Conservation (phyloP, 306 rosid genomes). For the Calophaca sinica region DNA sequence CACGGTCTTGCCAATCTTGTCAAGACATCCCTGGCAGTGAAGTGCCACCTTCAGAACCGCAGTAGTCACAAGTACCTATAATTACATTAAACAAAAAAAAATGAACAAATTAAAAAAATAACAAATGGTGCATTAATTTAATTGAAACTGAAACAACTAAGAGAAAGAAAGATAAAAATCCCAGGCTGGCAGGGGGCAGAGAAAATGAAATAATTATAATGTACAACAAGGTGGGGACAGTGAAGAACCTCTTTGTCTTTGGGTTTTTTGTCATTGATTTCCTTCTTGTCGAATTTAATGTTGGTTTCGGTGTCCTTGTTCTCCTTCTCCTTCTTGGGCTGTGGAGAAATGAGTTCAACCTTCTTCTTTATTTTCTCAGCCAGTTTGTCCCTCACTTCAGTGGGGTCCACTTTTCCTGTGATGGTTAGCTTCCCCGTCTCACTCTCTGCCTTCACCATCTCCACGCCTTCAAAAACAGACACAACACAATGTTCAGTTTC, state of each 20-base stretch:
- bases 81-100: background rate
- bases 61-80: conserved; percentile 66
- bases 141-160: background rate
- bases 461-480: conserved; percentile 62
- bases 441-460: conserved; percentile 61
- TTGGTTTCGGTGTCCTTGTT: conserved; percentile 43
- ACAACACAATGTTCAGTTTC: conserved; percentile 11
- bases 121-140: background rate
- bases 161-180: background rate
- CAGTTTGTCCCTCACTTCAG: conserved; percentile 59
- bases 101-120: background rate
- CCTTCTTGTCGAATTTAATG: conserved; percentile 53
- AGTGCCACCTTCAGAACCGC: conserved; percentile 72
- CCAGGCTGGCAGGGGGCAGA: conserved; percentile 46
- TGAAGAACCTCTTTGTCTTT: conserved; percentile 72
- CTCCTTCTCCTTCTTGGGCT: conserved; percentile 64
- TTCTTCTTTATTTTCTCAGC: conserved; percentile 74
- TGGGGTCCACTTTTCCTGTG: conserved; percentile 77
- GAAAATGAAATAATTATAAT: too few relatives aligned
- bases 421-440: conserved; percentile 70
- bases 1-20: conserved; percentile 60
- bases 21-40: conserved; percentile 84
- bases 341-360: conserved; percentile 83
- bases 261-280: conserved; percentile 51
- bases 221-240: background rate